Percentiles rank a stretch among this genome's conserved stretches.
Conservation (phyloP, 306 rosid species). For the Cicer arietinum region DNA sequence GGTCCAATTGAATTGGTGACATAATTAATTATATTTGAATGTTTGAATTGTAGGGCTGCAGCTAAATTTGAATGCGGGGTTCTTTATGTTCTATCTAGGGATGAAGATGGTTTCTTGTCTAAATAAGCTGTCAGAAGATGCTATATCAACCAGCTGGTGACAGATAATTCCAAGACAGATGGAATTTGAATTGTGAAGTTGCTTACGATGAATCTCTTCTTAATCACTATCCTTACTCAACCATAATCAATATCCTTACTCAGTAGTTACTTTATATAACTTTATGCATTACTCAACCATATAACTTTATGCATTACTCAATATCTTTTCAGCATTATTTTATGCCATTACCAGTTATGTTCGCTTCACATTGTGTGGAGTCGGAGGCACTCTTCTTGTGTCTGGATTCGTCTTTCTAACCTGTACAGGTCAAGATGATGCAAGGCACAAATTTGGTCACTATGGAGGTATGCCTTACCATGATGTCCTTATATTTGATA, state of each 20-base stretch:
- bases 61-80: slow-evolving; percentile 72
- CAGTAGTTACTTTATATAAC: too few relatives aligned
- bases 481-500: slow-evolving; percentile 20
- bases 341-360: slow-evolving; percentile 58
- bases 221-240: too few relatives aligned
- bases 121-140: slow-evolving; percentile 82
- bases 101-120: slow-evolving; percentile 69
- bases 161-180: too few relatives aligned
- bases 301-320: too few relatives aligned
- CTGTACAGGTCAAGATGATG: slow-evolving; percentile 84
- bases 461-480: slow-evolving; percentile 71
- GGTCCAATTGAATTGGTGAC: background rate
- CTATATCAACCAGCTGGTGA: background rate
- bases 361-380: slow-evolving; percentile 68
- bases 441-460: slow-evolving; percentile 86
- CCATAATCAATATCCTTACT: too few relatives aligned
- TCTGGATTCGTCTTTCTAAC: slow-evolving; percentile 66
- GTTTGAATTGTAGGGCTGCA: slow-evolving; percentile 62
- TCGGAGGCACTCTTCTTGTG: slow-evolving; percentile 72
- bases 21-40: background rate
- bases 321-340: slow-evolving; percentile 12
- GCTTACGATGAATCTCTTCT: too few relatives aligned
- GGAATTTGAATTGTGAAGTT: too few relatives aligned
- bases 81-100: slow-evolving; percentile 72
- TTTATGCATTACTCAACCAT: too few relatives aligned